Conservation (phyloP, 352 stramenopile species). For the Phytopythium aichiense region DNA sequence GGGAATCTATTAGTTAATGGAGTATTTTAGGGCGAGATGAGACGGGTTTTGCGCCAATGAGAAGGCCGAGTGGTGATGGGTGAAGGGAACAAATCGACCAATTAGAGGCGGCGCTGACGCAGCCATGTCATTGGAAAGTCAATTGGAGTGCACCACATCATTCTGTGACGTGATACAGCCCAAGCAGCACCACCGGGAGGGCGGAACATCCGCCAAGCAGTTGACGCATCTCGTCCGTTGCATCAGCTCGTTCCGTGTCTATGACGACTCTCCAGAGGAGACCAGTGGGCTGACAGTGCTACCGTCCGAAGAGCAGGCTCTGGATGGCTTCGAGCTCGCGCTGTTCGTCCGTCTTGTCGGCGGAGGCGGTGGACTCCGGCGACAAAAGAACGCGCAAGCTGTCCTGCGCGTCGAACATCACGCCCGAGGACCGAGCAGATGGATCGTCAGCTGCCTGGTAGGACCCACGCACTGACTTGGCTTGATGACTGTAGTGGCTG, state of each 20-base stretch:
- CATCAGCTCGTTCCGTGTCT: neutral
- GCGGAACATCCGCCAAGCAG: neutral
- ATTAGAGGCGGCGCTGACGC: constrained; percentile 9
- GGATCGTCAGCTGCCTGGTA: neutral
- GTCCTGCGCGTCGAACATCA: neutral
- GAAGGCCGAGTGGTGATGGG: neutral
- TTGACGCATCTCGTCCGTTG: neutral
- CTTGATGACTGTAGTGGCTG: neutral
- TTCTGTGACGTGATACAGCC: neutral
- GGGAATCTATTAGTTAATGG: neutral
- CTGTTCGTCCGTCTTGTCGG: constrained; percentile 44
- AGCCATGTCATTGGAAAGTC: constrained; percentile 13
- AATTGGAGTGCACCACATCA: constrained; percentile 1
- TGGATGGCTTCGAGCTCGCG: constrained; percentile 58
- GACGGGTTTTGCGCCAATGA: neutral
- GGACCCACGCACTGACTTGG: neutral
- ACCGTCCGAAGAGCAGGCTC: constrained; percentile 43
- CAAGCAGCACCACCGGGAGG: neutral
- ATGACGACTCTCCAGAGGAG: too few species aligned
- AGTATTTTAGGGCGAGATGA: too few species aligned
- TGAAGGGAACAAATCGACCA: constrained; percentile 1
- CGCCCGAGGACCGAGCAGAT: neutral
- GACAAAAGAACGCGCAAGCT: neutral
- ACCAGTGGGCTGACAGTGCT: neutral
- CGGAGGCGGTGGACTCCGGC: neutral